A percentile compares a stretch with the other conserved stretches of the same genome.
Evolutionary conservation across 169 alveolate species (phyloP).

Genomic region (Pseudocohnilembus persalinus): DNA sequence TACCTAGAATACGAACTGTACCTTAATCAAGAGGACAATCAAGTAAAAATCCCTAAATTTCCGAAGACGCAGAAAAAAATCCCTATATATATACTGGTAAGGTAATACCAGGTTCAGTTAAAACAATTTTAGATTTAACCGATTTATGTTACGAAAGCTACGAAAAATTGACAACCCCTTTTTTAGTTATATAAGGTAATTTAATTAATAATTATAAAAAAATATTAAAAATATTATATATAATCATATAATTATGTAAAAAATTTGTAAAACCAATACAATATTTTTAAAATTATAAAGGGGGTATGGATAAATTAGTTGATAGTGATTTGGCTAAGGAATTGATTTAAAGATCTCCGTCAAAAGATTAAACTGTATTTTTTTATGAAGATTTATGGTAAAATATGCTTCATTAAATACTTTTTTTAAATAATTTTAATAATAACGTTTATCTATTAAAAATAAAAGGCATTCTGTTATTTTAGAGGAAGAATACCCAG

Average conservation of each 20-base stretch:
- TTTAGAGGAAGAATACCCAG: too few species aligned
- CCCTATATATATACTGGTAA: constrained; percentile 32
- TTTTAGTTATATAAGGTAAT: constrained; percentile 29
- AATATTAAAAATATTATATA: too few species aligned
- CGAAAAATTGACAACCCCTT: constrained; percentile 19
- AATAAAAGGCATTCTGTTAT: too few species aligned
- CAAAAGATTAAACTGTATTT: constrained; percentile 27
- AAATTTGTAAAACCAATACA: too few species aligned
- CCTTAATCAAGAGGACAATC: constrained; percentile 26
- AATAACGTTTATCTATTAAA: too few species aligned
- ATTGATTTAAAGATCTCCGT: constrained; percentile 27
- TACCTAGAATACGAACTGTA: constrained; percentile 9
- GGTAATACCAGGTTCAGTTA: constrained; percentile 22
- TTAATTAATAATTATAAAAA: not conserved
- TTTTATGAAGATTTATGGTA: constrained; percentile 46
- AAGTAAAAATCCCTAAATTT: constrained; percentile 34
- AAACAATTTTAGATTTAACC: constrained; percentile 1
- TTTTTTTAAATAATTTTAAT: too few species aligned
- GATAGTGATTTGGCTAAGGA: constrained; percentile 25
- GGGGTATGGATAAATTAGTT: constrained; percentile 36
- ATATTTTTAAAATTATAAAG: too few species aligned
- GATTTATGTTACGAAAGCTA: constrained; percentile 1
- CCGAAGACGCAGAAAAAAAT: constrained; percentile 33
- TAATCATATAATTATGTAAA: too few species aligned
- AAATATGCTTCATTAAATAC: too few species aligned